phyloP scores from a whole-genome alignment of 768 basidiomycete species.

The Mycena maculata region DNA sequence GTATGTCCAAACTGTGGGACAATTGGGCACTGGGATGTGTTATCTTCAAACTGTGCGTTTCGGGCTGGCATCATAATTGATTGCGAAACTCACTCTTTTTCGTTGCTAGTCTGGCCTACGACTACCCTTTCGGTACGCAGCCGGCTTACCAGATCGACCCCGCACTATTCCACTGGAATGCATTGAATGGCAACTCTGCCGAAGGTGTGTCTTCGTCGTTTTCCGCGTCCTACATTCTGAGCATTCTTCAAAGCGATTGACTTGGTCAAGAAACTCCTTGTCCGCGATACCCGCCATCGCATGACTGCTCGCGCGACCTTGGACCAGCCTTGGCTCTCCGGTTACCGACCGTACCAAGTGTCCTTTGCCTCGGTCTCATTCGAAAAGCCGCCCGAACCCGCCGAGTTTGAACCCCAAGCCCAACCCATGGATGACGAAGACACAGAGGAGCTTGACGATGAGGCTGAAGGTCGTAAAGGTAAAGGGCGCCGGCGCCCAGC shows the following conservation, averaged over 20 bases:
- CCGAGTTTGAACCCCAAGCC: neutral
- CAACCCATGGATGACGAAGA: neutral
- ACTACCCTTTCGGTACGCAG: no score
- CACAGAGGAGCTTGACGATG: neutral
- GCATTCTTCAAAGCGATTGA: conserved; percentile 3
- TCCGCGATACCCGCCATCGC: neutral
- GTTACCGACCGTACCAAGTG: neutral
- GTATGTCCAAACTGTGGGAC: conserved; percentile 5
- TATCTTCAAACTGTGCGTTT: conserved; percentile 9
- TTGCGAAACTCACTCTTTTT: neutral
- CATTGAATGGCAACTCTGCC: neutral
- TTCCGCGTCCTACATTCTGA: neutral
- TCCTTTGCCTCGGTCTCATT: neutral
- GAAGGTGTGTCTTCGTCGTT: neutral
- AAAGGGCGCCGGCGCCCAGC: neutral
- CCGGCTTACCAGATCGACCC: no score
- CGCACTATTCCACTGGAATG: neutral
- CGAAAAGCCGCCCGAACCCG: neutral
- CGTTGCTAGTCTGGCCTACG: neutral
- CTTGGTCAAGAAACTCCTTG: conserved; percentile 3
- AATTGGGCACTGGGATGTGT: conserved; percentile 17
- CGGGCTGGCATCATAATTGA: neutral
- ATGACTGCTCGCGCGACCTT: neutral
- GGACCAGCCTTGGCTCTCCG: conserved; percentile 7
- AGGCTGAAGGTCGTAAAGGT: neutral